Evolutionary conservation across 116 monocot genomes (phyloP).

Genomic region (Dioscorea cayenensis): DNA sequence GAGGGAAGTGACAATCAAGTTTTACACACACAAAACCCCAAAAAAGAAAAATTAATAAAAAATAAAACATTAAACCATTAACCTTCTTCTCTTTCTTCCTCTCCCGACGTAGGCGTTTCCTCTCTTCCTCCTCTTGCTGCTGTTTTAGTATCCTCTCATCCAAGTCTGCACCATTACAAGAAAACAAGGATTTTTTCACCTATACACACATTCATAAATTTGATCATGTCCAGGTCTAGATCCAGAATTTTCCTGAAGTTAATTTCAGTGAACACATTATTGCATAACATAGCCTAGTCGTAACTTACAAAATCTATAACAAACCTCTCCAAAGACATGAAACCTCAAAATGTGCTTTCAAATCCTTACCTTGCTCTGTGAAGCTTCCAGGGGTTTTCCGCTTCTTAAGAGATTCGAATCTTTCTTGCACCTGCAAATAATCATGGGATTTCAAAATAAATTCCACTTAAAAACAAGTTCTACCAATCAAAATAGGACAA

Average conservation of each 20-base stretch:
- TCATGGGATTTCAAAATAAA: neutral
- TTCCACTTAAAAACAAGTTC: neutral
- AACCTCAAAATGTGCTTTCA: neutral
- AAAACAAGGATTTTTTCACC: neutral
- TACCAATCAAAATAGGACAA: neutral
- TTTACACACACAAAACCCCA: neutral
- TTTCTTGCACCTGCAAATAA: conserved; percentile 74
- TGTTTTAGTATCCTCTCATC: conserved; percentile 96
- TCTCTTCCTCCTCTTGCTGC: conserved; percentile 96
- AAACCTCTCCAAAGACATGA: neutral
- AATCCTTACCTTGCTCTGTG: conserved; percentile 77
- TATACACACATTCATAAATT: neutral
- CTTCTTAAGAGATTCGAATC: conserved; percentile 93
- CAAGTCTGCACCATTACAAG: conserved; percentile 45
- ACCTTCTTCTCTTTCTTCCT: conserved; percentile 99
- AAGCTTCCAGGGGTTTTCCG: conserved; percentile 67
- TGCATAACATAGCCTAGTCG: neutral
- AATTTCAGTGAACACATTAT: neutral
- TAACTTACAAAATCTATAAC: neutral
- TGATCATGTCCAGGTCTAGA: neutral
- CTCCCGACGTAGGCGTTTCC: conserved; percentile 74
- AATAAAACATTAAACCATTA: neutral
- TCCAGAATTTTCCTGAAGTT: neutral
- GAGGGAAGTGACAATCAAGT: neutral
- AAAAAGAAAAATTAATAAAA: too few species aligned